Evolutionary conservation across 805 yeast species (phyloP), one percentile per base, ranked within the genome.

Genomic region (Kodamaea kaohsiungensis): DNA sequence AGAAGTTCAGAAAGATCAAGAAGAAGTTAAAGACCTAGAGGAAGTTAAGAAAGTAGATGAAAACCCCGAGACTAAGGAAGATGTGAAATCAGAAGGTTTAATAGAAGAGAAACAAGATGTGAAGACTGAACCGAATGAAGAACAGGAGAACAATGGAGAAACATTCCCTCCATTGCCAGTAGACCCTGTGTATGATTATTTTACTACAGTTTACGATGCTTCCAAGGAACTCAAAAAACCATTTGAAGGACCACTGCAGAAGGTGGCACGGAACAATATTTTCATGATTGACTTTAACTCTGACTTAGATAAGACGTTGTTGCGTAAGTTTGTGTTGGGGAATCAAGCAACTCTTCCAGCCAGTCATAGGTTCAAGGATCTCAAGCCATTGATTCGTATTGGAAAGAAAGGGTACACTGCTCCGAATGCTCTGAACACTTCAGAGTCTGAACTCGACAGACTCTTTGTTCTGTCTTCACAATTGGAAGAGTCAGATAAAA

Each of bases 191-290:
- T 51, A 47, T 37, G 50, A 43, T 9, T 40, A 40, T n/a, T 17
- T 40, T n/a, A 48, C 40, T 27, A 43, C 39, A 3, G 42, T 18
- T 30, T 47, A 46, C 39, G 49, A 47, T 17, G 40, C 42, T 16
- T 35, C 37, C 43, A 47, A 35, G 10, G 49, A 47, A 30, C 33
- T 35, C 30, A 19, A 35, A 12, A 47, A 47, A 37, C 49, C 49
- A 8, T 84, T 77, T 60, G 86, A 85, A 65, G 96, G 96, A 0
- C 96, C 96, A 1, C 68, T 74, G 1, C 91, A 85, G 62, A 76
- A 76, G 51, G 84, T 87, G 1, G 76, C 84, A 1, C 75, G 81
- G 37, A 84, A 86, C 59, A 73, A 73, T 42, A 66, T 90, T 0
- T 75, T 82, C 1, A 71, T 88, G 46, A 76, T 84, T 55, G 81